These are phyloP conservation scores for Paxillus involutus DNA, from an alignment of 768 basidiomycete species.

Conservation along the genomic window DNA sequence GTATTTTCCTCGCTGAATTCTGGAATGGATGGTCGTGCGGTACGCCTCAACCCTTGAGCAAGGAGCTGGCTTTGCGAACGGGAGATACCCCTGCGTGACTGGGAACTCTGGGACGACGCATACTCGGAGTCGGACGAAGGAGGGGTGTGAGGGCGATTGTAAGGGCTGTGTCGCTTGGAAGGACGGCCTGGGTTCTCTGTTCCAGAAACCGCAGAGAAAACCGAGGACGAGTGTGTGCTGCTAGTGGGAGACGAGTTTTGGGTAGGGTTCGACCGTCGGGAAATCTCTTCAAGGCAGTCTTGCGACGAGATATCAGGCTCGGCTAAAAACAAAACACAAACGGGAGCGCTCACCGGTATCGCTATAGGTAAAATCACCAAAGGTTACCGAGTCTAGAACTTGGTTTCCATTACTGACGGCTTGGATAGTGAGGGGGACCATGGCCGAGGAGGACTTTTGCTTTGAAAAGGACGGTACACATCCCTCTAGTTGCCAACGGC, in stretches of 20 bases:
- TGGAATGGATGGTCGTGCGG: constrained; percentile 19
- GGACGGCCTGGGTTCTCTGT: constrained; percentile 19
- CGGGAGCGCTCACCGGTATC: constrained; percentile 36
- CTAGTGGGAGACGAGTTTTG: neutral
- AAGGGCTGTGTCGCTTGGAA: constrained; percentile 40
- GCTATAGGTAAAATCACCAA: constrained; percentile 73
- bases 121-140: constrained; percentile 43
- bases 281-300: constrained; percentile 7
- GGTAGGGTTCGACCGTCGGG: constrained; percentile 1
- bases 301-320: neutral
- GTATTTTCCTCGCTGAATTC: constrained; percentile 41
- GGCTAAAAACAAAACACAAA: neutral
- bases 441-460: constrained; percentile 37
- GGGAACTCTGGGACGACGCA: constrained; percentile 28
- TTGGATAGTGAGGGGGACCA: constrained; percentile 59
- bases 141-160: constrained; percentile 39
- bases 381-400: constrained; percentile 62
- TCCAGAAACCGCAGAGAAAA: constrained; percentile 30
- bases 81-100: constrained; percentile 5
- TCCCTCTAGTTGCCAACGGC: constrained; percentile 66
- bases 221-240: constrained; percentile 14
- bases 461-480: constrained; percentile 55
- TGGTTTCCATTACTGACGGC: constrained; percentile 53
- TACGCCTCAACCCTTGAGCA: constrained; percentile 22
- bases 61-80: constrained; percentile 6